These are phyloP conservation scores for Maudiozyma turicensis DNA, from an alignment of 805 yeast genomes.

Conservation along the genomic window DNA sequence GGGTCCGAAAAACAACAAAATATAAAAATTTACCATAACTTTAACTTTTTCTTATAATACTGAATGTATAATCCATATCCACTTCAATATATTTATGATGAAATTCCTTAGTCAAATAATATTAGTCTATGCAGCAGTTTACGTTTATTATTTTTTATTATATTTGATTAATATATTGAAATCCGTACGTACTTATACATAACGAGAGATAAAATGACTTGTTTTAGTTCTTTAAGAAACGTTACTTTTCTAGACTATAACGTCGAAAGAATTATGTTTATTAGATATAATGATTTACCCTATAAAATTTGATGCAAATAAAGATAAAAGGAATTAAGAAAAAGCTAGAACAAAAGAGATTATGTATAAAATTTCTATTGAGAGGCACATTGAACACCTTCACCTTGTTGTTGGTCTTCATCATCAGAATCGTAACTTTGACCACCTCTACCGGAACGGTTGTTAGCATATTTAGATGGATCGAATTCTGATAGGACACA, in stretches of 20 bases:
- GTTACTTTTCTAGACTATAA: neutral
- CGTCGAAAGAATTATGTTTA: neutral
- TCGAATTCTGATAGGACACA: slow-evolving; percentile 62
- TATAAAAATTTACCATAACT: no score
- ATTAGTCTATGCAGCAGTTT: no score
- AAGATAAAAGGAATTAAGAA: neutral
- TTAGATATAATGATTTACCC: neutral
- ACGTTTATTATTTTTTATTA: no score
- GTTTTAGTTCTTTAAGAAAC: neutral
- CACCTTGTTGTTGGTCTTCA: slow-evolving; percentile 36
- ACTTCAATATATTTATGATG: no score
- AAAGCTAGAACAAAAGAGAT: neutral
- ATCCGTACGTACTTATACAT: neutral
- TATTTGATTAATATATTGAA: no score
- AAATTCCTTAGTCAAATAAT: no score
- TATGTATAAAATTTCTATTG: slow-evolving; percentile 38
- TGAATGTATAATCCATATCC: no score
- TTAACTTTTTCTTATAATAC: no score
- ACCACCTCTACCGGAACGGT: slow-evolving; percentile 31
- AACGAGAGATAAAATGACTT: neutral
- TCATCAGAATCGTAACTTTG: slow-evolving; percentile 44
- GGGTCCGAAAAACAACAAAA: no score
- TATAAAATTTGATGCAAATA: neutral
- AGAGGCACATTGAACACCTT: slow-evolving; percentile 69
- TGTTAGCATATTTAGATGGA: slow-evolving; percentile 44